These are phyloP conservation scores for Aureobasidium lini DNA, from an alignment of 2,329 filamentous ascomycete species.

Conservation along the genomic window DNA sequence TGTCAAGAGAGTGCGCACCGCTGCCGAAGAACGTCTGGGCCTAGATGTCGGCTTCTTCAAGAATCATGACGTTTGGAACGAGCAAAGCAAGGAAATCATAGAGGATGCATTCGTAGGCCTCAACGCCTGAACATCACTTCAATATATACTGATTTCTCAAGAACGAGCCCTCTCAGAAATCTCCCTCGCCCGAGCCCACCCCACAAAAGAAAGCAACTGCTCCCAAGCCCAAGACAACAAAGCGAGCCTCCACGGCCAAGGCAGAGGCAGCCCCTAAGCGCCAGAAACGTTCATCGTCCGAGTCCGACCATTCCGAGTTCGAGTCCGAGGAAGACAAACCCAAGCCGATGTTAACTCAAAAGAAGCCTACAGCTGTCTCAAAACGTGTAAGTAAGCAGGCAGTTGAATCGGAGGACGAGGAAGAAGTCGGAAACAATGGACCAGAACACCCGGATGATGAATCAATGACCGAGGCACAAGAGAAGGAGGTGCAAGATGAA, in stretches of 20 bases:
- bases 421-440: conserved; percentile 1
- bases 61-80: conserved; percentile 46
- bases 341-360: not conserved
- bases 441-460: conserved; percentile 12
- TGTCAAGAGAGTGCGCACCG: conserved; percentile 48
- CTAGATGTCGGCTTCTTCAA: conserved; percentile 51
- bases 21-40: conserved; percentile 45
- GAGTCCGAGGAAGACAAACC: conserved; percentile 11
- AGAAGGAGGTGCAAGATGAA: conserved; percentile 12
- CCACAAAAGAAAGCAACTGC: conserved; percentile 5
- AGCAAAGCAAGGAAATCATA: conserved; percentile 46
- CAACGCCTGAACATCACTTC: not conserved
- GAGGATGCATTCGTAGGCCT: conserved; percentile 39
- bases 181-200: not conserved
- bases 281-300: conserved; percentile 10
- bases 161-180: conserved; percentile 9
- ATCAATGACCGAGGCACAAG: conserved; percentile 12
- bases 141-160: not conserved
- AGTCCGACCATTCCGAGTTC: conserved; percentile 11
- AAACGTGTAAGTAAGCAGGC: not conserved
- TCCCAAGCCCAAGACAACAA: not conserved
- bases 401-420: not conserved
- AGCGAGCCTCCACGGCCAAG: not conserved
- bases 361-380: not conserved
- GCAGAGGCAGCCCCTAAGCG: not conserved